A percentile compares a stretch with the other conserved stretches of the same genome.
These are phyloP conservation scores for Diaporthe australafricana DNA, from an alignment of 2,329 filamentous ascomycete genomes.

Conservation along the genomic window DNA sequence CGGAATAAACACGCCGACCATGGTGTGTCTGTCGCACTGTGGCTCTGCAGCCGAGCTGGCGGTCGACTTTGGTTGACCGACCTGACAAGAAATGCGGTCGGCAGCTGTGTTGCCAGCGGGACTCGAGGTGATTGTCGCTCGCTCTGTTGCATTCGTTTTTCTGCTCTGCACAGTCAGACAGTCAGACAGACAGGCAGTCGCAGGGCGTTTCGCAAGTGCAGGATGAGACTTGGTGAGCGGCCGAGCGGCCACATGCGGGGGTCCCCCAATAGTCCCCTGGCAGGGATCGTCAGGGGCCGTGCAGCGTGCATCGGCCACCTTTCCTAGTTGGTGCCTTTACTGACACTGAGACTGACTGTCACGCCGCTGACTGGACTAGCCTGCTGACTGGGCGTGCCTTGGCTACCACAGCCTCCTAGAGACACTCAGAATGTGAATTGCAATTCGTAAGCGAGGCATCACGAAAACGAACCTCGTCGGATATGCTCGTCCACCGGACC, in stretches of 20 bases:
- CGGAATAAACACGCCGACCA: background rate
- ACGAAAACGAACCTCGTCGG: background rate
- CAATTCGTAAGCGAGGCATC: background rate
- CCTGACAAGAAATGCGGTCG: too few relatives aligned
- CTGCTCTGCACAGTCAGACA: background rate
- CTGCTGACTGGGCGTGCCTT: background rate
- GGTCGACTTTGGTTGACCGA: background rate
- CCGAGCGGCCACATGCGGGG: conserved; percentile 17
- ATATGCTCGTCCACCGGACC: background rate
- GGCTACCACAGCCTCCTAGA: background rate
- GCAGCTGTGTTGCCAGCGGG: background rate
- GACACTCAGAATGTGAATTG: background rate
- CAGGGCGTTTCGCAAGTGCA: background rate
- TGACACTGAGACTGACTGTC: background rate
- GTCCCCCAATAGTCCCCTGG: background rate
- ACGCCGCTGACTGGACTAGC: background rate
- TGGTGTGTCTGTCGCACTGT: background rate
- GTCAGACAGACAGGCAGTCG: background rate
- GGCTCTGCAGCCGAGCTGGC: background rate
- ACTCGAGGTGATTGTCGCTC: background rate
- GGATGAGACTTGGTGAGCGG: conserved; percentile 17
- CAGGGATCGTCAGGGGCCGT: conserved; percentile 21
- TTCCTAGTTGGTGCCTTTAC: background rate
- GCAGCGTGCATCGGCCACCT: conserved; percentile 5
- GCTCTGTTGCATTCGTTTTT: background rate